Evolutionary conservation across 306 rosid species (phyloP), one percentile per base, ranked within the genome.

Genomic region (Medicago ruthenica): DNA sequence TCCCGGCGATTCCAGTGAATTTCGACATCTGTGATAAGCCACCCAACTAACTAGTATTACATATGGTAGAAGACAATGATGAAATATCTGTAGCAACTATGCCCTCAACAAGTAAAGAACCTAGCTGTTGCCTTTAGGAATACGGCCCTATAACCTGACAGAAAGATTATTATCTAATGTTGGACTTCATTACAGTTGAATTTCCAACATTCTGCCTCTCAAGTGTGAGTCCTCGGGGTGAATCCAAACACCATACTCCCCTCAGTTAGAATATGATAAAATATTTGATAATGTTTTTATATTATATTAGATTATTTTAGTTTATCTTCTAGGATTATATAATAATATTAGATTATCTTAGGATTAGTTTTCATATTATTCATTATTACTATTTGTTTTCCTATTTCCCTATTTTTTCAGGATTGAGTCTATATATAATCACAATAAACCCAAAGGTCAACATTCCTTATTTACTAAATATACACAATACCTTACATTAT

Each of bases 1-100:
- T 90, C 87, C 16, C 66, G 89, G 67, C 80, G 79, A 51, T 79
- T 84, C 92, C 92, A 81, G 68, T 71, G 76, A 78, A 90, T 85
- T 71, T 92, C 93, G 62, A 94, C 90, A 83, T 83, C 97, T 92
- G 72, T 61, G 65, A 76, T 41, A 58, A 83, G 66, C 81, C 71
- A 74, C 64, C 55, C 31, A 67, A 64, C 22, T 31, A 70, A 61
- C 54, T 54, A 60, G 59, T 66, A 51, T 50, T 42, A 63, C 44
- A 57, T 24, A 20, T 27, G 13, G 21, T 63, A 77, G 72, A 67
- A 17, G 55, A 45, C 22, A 75, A 41, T 17, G 55, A 73, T 41
- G 62, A 76, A 41, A 79, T 50, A 81, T 37, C 18, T 14, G 34
- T 67, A 67, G 55, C 67, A 61, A 31, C 31, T 54, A 53, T 73